Evolutionary conservation across 2,329 filamentous ascomycete genomes (phyloP).

Genomic region (Clarireedia sp.): DNA sequence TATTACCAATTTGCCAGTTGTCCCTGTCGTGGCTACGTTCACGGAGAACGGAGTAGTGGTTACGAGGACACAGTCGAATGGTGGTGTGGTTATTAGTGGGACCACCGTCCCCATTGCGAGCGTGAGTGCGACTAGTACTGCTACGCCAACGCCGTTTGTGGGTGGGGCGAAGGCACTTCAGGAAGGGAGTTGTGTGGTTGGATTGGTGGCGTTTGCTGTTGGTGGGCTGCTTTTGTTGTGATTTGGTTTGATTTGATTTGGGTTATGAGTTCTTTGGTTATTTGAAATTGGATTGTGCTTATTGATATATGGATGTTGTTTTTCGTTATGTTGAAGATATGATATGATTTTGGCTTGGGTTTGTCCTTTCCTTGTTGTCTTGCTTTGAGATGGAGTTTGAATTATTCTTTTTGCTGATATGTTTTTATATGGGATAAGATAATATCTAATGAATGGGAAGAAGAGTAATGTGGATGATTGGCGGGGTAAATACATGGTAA

Average conservation of each 20-base stretch:
- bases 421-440: too few species aligned
- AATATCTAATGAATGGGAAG: neutral
- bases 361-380: neutral
- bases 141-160: neutral
- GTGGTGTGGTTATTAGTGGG: neutral
- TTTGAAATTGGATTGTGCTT: neutral
- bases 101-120: neutral
- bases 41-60: neutral
- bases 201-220: conserved; percentile 5
- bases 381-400: neutral
- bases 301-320: neutral
- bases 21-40: neutral
- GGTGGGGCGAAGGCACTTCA: neutral
- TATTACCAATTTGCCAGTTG: neutral
- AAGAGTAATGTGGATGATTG: neutral
- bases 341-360: neutral
- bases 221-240: conserved; percentile 4
- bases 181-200: neutral
- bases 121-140: neutral
- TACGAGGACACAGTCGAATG: neutral
- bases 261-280: neutral
- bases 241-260: neutral
- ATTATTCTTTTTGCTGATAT: too few species aligned
- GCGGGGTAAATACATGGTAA: neutral
- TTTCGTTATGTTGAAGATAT: neutral